Evolutionary conservation across 176 grass and related monocot species (phyloP).

Genomic region (Aegilops longissima): DNA sequence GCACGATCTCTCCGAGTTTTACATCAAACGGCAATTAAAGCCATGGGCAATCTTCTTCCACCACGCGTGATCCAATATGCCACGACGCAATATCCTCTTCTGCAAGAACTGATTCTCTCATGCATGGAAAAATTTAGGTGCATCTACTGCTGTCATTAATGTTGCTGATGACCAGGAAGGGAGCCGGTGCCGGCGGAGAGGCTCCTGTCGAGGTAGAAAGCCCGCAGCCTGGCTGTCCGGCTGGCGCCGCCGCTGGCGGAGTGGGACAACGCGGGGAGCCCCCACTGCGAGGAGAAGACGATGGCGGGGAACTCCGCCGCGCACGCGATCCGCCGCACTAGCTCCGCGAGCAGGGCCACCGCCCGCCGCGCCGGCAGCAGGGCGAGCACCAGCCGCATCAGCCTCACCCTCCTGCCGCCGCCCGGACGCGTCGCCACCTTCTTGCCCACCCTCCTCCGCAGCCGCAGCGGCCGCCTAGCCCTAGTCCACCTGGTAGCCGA

Average conservation of each 20-base stretch:
- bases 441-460: slow-evolving; percentile 20
- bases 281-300: slow-evolving; percentile 75
- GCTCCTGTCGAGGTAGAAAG: slow-evolving; percentile 52
- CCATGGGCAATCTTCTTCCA: too few species aligned
- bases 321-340: slow-evolving; percentile 42
- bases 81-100: too few species aligned
- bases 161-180: slow-evolving; percentile 28
- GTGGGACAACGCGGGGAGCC: slow-evolving; percentile 64
- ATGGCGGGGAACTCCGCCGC: slow-evolving; percentile 51
- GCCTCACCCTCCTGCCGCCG: slow-evolving; percentile 21
- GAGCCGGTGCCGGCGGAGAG: slow-evolving; percentile 33
- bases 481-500: neutral
- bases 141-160: too few species aligned
- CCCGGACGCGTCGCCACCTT: neutral
- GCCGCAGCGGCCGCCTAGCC: slow-evolving; percentile 34
- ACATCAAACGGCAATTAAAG: too few species aligned
- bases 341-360: slow-evolving; percentile 48
- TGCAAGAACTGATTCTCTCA: too few species aligned
- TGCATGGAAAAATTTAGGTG: too few species aligned
- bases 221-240: slow-evolving; percentile 37
- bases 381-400: slow-evolving; percentile 38
- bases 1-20: too few species aligned
- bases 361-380: slow-evolving; percentile 41
- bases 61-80: too few species aligned
- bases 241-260: slow-evolving; percentile 25